Evolutionary conservation across 2,329 filamentous ascomycete genomes (phyloP), one percentile per base, ranked within the genome.

Genomic region (Sporothrix mexicana): DNA sequence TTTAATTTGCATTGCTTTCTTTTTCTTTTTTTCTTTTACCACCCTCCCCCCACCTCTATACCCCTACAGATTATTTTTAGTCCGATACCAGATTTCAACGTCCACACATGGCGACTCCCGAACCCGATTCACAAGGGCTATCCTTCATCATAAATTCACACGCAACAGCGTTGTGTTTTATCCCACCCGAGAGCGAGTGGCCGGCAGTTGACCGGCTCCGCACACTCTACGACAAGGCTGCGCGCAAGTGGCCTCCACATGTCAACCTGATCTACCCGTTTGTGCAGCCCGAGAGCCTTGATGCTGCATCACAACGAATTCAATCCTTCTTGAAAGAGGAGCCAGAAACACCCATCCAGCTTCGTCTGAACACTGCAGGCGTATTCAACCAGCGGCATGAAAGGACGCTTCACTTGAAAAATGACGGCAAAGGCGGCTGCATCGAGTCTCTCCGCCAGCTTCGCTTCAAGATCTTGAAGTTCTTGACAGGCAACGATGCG

Each of bases 181-280:
- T 92, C 7, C 88, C 88, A 2, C 88, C 89, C 0, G 75, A 77
- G 25, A 76, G 81, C 67, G 78, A 86, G 49, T 87, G 86, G 82
- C 74, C 81, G 1, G 76, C 85, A 3, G 78, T 90, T 69, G 84
- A 91, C 75, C 80, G 81, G 15, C 79, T 93, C 2, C 86, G 90
- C 61, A 83, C 82, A n/a, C 81, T 89, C 13, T 90, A 92, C 79
- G 90, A 92, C 79, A 88, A 88, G 74, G 84, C 86, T 0, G 87
- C 86, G 75, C 82, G 82, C 36, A 87, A 84, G 79, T 92, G 91
- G 90, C 89, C 90, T 3, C 88, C 90, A 13, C 90, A 92, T 76
- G 78, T 92, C 77, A 92, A 92, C 76, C 79, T 92, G 36, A 76
- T 91, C 25, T 92, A 92, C 77, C 91, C 90, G 0, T 92, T 92